Evolutionary conservation across 371 early-diverging fungal species (phyloP).

Genomic region (Blyttiomyces sp.): DNA sequence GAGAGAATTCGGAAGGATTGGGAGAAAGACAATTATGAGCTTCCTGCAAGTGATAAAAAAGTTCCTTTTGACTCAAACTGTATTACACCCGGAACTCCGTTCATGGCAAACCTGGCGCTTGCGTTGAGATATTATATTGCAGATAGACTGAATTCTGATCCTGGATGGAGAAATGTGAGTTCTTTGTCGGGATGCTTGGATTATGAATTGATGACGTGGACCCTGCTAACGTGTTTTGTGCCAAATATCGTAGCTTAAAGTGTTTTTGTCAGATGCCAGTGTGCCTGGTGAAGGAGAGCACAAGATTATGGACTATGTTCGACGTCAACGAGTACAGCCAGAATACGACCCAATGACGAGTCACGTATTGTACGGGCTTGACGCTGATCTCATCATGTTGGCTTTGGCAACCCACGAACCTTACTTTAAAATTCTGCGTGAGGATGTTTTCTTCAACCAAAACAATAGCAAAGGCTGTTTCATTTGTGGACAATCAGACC

Average conservation of each 20-base stretch:
- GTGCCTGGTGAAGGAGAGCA: slow-evolving; percentile 99
- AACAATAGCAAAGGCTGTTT: slow-evolving; percentile 64
- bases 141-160: slow-evolving; percentile 81
- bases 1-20: slow-evolving; percentile 62
- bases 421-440: slow-evolving; percentile 94
- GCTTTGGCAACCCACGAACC: slow-evolving; percentile 98
- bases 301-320: slow-evolving; percentile 98
- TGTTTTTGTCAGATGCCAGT: slow-evolving; percentile 92
- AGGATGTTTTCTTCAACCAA: slow-evolving; percentile 84
- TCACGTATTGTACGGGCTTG: slow-evolving; percentile 97
- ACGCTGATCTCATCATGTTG: slow-evolving; percentile 99
- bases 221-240: not conserved
- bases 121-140: slow-evolving; percentile 88
- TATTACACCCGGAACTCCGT: slow-evolving; percentile 99
- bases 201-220: not conserved
- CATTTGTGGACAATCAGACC: slow-evolving; percentile 83
- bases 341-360: slow-evolving; percentile 85
- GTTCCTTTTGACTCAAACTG: slow-evolving; percentile 93
- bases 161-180: slow-evolving; percentile 83
- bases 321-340: slow-evolving; percentile 73
- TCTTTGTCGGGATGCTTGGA: slow-evolving; percentile 6
- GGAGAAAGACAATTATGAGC: slow-evolving; percentile 43
- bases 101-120: slow-evolving; percentile 92
- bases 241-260: slow-evolving; percentile 63
- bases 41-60: slow-evolving; percentile 41